Evolutionary conservation across 495 filamentous ascomycete species (phyloP).

Genomic region (Apiosordaria backusii): DNA sequence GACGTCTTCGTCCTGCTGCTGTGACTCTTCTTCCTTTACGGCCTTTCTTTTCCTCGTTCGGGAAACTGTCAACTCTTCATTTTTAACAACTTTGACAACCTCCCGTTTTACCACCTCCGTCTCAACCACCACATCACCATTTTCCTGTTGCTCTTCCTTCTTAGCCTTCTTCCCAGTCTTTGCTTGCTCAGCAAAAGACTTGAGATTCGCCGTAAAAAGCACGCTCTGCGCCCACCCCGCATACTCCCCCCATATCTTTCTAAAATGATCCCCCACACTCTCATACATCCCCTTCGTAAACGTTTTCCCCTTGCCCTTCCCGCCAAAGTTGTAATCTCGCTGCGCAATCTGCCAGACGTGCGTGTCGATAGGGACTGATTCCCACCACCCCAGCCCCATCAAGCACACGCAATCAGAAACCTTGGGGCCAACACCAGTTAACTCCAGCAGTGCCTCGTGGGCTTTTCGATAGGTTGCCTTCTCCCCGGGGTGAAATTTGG

Average conservation of each 20-base stretch:
- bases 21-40: constrained; percentile 6
- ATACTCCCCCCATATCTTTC: constrained; percentile 85
- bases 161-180: constrained; percentile 31
- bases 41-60: constrained; percentile 18
- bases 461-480: constrained; percentile 63
- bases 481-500: neutral
- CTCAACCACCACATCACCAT: constrained; percentile 19
- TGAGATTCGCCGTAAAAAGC: constrained; percentile 90
- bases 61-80: neutral
- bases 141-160: constrained; percentile 28
- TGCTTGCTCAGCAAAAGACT: constrained; percentile 69
- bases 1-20: neutral
- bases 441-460: constrained; percentile 70
- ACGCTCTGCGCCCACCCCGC: constrained; percentile 98
- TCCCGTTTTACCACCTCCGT: constrained; percentile 27
- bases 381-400: constrained; percentile 96
- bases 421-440: constrained; percentile 92
- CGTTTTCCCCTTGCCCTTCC: constrained; percentile 69
- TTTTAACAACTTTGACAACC: constrained; percentile 8
- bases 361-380: constrained; percentile 92
- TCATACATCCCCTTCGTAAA: constrained; percentile 86
- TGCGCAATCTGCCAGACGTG: constrained; percentile 99
- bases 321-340: constrained; percentile 90
- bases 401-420: constrained; percentile 95
- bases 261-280: constrained; percentile 85